Evolutionary conservation across 2,329 filamentous ascomycete species (phyloP), one percentile per base, ranked within the genome.

Genomic region (Xylaria sp.): DNA sequence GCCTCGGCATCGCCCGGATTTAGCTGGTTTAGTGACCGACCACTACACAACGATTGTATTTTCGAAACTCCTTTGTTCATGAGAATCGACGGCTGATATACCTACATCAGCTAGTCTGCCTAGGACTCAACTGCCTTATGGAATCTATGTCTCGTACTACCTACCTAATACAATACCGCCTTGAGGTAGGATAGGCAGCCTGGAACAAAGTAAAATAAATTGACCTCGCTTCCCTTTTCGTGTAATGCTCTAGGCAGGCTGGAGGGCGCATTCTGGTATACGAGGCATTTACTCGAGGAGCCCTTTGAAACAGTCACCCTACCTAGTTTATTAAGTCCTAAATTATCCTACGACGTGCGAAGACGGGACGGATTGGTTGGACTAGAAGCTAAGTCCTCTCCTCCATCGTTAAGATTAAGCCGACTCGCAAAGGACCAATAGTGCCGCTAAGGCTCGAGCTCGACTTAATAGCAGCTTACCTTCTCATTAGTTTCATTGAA

Each of bases 11-110:
- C 25, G 57, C 66, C 57, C 44, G 41, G 41, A 0, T 23, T 48
- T 46, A 25, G 57, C 62, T 48, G 18, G 57, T 62, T 60, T 52
- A 58, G 57, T 69, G 50, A 57, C 66, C 62, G 66, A 66, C 10
- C 20, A 34, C 56, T 44, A 65, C 57, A 25, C 28, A 23, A 57
- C n/a, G 25, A 18, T 28, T 6, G 5, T 46, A 34, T n/a, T 54
- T 9, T n/a, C 10, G 51, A 48, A 18, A 48, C n/a, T 48, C 13
- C 15, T 48, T 48, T 48, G n/a, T 20, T 23, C 46, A 48, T 48
- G n/a, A 23, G 20, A 15, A 12, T 3, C 8, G 32, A 28, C 52
- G 10, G 28, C 28, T 34, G 5, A 18, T 32, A 18, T 23, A 62
- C n/a, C 3, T 48, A 20, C 18, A 18, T 10, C n/a, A 41, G n/a